Evolutionary conservation across 75 land plant genomes (phyloP).

Genomic region (Selaginella moellendorffii): DNA sequence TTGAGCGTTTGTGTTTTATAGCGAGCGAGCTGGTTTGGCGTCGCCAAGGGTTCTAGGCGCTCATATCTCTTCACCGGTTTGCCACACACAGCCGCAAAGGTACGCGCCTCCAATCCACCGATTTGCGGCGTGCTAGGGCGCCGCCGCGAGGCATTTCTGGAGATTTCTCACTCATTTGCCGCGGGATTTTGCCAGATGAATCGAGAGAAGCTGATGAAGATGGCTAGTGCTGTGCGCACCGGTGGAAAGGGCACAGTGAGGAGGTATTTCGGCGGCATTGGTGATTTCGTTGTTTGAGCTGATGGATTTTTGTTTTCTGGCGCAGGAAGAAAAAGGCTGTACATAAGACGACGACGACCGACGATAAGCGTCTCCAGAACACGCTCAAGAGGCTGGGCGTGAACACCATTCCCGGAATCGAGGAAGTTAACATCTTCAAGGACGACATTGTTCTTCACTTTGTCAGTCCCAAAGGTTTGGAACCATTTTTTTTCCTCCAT

Average conservation of each 20-base stretch:
- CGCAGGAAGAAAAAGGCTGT: constrained; percentile 85
- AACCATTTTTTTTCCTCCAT: not conserved
- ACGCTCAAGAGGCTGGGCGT: constrained; percentile 73
- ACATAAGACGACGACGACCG: constrained; percentile 75
- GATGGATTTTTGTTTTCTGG: not conserved
- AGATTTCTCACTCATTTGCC: not conserved
- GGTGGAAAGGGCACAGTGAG: constrained; percentile 68
- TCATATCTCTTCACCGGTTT: not conserved
- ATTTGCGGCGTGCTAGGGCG: not conserved
- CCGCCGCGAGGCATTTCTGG: too few relatives aligned
- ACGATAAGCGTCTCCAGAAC: constrained; percentile 76
- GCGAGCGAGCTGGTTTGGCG: not conserved
- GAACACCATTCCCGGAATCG: constrained; percentile 69
- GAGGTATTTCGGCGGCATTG: constrained; percentile 42
- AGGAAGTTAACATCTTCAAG: constrained; percentile 82
- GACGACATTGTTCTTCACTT: constrained; percentile 77
- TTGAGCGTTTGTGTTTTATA: not conserved
- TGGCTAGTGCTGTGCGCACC: constrained; percentile 79
- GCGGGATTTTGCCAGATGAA: too few relatives aligned
- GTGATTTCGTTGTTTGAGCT: too few relatives aligned
- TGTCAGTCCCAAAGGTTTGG: constrained; percentile 54
- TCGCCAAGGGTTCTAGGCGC: not conserved
- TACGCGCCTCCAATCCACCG: not conserved
- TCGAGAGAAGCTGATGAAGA: constrained; percentile 63
- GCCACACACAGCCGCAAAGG: constrained; percentile 1